Evolutionary conservation across 768 basidiomycete genomes (phyloP), one percentile per base, ranked within the genome.

Genomic region (Exidia glandulosa): DNA sequence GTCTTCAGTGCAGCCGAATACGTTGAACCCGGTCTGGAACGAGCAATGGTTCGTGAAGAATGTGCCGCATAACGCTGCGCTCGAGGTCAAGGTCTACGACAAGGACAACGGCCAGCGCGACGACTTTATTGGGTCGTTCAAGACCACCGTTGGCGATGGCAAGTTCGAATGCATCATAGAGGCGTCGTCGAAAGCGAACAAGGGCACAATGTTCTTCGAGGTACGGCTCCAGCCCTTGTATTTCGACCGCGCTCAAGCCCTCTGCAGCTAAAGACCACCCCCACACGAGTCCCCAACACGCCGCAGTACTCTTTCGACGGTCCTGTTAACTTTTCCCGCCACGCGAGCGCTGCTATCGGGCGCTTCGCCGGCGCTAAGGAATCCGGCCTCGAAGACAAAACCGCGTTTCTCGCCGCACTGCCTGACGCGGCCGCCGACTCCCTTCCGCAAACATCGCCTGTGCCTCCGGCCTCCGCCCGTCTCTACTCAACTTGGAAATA

Each of bases 401-500:
- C 23, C 10, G 50, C 50, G 19, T 47, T 10, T 19, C 16, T 32
- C 57, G 57, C 58, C 32, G 61, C 61, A 3, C 57, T 61, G n/a
- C 57, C 60, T 5, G 32, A 41, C 14, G 30, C 41, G 5, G 58
- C 48, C n/a, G 55, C 58, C 14, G 55, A 59, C 16, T 48, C 37
- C 30, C 25, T 13, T 13, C 6, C 25, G 14, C 9, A 25, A 54
- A 29, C 25, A 54, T 6, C 50, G 50, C 25, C 14, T 54, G 50
- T 7, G 50, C n/a, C 57, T 57, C 10, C 58, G 41, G n/a, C n/a
- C n/a, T n/a, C n/a, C n/a, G n/a, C n/a, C n/a, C n/a, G n/a, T 12
- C 14, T 14, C 27, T 90, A 89, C 67, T 83, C 85, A 36, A 90
- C 88, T 1, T 90, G 89, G 88, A 89, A 89, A 68, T 77, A 74